These are phyloP conservation scores for Globisporangium spinosum DNA, from an alignment of 352 stramenopile species.

Conservation along the genomic window DNA sequence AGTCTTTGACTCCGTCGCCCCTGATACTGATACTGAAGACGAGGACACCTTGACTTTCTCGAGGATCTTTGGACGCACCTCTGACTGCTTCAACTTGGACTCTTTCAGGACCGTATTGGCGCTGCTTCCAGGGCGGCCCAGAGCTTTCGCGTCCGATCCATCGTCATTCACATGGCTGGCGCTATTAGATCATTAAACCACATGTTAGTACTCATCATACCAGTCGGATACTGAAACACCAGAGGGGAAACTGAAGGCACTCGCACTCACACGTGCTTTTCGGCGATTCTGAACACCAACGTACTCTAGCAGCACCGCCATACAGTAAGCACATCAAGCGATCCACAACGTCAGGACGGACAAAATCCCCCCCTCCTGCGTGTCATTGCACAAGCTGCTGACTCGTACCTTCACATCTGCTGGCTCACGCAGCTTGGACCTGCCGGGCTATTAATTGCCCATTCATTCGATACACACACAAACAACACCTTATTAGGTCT, in stretches of 20 bases:
- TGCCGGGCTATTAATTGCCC: slow-evolving; percentile 8
- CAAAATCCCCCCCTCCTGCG: too few relatives aligned
- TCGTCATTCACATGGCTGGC: slow-evolving; percentile 16
- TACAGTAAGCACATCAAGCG: neutral
- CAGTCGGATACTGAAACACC: neutral
- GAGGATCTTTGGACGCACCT: slow-evolving; percentile 39
- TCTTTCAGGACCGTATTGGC: slow-evolving; percentile 32
- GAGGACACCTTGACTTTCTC: slow-evolving; percentile 33
- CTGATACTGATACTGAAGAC: slow-evolving; percentile 13
- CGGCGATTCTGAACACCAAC: slow-evolving; percentile 12
- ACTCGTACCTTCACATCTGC: slow-evolving; percentile 25
- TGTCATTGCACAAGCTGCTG: neutral
- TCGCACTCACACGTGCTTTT: slow-evolving; percentile 30
- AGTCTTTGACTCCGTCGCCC: neutral
- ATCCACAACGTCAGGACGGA: neutral
- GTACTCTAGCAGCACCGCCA: slow-evolving; percentile 1
- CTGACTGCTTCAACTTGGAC: slow-evolving; percentile 73
- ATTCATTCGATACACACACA: neutral
- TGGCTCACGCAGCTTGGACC: slow-evolving; percentile 32
- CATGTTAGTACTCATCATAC: too few relatives aligned
- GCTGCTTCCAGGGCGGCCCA: slow-evolving; percentile 13
- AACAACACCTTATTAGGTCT: neutral
- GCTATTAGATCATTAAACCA: slow-evolving; percentile 5
- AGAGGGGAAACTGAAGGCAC: neutral
- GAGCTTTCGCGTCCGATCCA: slow-evolving; percentile 14